Conservation (phyloP, 139 green algal species). For the Penium margaritaceum region DNA sequence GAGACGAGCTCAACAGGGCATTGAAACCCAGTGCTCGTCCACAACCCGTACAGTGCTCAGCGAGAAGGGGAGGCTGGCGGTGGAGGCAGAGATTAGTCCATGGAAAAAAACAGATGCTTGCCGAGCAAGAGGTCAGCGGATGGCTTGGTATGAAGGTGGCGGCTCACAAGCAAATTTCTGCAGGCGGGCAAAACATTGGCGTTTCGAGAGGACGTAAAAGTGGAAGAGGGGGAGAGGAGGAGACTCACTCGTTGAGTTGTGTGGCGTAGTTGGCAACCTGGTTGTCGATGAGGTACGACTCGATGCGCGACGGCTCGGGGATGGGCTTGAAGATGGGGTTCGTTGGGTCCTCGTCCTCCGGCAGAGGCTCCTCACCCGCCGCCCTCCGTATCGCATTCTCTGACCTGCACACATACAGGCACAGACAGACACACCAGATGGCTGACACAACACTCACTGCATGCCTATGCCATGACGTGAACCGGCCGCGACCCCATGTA, state of each 20-base stretch:
- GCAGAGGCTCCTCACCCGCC: conserved; percentile 79
- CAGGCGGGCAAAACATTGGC: neutral
- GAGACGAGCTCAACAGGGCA: neutral
- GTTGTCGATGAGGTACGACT: conserved; percentile 75
- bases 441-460: too few relatives aligned
- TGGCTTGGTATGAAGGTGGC: too few relatives aligned
- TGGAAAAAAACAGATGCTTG: neutral
- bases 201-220: too few relatives aligned
- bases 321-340: conserved; percentile 75
- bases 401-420: conserved; percentile 41
- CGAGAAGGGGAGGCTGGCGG: too few relatives aligned
- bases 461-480: too few relatives aligned
- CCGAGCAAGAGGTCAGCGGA: too few relatives aligned
- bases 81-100: too few relatives aligned
- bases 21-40: too few relatives aligned
- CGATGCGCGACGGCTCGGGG: conserved; percentile 77
- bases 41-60: too few relatives aligned
- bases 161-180: neutral
- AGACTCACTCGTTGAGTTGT: conserved; percentile 46
- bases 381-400: conserved; percentile 76
- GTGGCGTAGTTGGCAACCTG: conserved; percentile 54
- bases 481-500: too few relatives aligned
- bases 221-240: neutral
- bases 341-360: conserved; percentile 85
- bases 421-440: neutral